A percentile compares a stretch with the other conserved stretches of the same genome.
Evolutionary conservation across 257 asterid genomes (phyloP).

Genomic region (Capsicum rhomboideum): DNA sequence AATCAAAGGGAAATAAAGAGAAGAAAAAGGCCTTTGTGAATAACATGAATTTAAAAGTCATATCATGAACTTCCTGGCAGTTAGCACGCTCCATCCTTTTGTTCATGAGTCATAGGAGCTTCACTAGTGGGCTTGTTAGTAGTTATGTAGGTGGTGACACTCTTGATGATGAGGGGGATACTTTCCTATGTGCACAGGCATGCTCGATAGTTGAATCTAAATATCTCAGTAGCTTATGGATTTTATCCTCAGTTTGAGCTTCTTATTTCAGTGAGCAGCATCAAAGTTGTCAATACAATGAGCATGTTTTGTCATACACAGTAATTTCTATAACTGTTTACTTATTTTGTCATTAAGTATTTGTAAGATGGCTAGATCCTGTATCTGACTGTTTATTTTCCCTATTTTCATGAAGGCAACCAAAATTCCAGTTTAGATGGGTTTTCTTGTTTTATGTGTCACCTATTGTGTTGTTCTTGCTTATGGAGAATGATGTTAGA

Average conservation of each 20-base stretch:
- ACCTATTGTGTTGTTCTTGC: background rate
- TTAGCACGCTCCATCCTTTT: background rate
- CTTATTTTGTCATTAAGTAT: background rate
- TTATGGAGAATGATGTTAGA: conserved; percentile 12
- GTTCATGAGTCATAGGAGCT: background rate
- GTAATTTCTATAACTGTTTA: background rate
- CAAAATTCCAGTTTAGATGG: background rate
- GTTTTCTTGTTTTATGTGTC: background rate
- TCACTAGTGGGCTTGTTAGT: background rate
- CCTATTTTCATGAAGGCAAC: background rate
- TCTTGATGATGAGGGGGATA: background rate
- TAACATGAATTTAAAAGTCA: background rate
- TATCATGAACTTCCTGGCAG: background rate
- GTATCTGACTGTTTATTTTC: background rate
- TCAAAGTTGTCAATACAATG: background rate
- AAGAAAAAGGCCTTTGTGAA: background rate
- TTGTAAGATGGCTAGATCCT: background rate
- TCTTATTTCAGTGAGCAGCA: background rate
- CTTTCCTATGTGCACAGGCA: background rate
- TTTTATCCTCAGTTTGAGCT: background rate
- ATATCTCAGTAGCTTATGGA: background rate
- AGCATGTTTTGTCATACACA: background rate
- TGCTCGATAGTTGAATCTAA: background rate
- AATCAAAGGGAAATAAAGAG: background rate
- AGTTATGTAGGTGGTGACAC: background rate